Conservation (phyloP, 805 yeast genomes). For the Cyberlindnera mrakii region DNA sequence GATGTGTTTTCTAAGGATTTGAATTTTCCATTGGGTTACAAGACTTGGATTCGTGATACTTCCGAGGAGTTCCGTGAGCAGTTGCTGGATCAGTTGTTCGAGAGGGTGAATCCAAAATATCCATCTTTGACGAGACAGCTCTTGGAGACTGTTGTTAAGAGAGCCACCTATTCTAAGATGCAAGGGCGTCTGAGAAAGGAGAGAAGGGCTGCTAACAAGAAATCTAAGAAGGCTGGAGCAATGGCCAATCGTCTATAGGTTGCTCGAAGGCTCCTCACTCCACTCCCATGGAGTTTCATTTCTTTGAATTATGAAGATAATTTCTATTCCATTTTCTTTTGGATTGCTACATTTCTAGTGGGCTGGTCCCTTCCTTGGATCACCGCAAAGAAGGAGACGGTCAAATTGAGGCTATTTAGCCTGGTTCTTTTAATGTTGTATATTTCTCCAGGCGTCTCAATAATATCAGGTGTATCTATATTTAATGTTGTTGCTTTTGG, state of each 20-base stretch:
- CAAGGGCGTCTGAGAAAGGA: slow-evolving; percentile 70
- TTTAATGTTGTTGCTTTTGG: too few species aligned
- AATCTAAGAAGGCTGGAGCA: not conserved
- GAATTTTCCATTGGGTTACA: slow-evolving; percentile 68
- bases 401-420: too few species aligned
- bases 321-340: too few species aligned
- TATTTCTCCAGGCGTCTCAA: too few species aligned
- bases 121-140: slow-evolving; percentile 26
- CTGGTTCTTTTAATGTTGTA: too few species aligned
- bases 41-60: slow-evolving; percentile 84
- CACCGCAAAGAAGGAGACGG: too few species aligned
- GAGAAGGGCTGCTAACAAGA: slow-evolving; percentile 43
- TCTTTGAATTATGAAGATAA: too few species aligned
- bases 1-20: slow-evolving; percentile 49
- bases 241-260: not conserved
- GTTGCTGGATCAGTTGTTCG: slow-evolving; percentile 43
- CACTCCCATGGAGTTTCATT: not conserved
- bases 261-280: not conserved
- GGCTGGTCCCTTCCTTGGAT: too few species aligned
- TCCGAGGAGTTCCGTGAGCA: slow-evolving; percentile 42
- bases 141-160: slow-evolving; percentile 67
- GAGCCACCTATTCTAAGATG: slow-evolving; percentile 78
- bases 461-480: too few species aligned
- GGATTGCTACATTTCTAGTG: too few species aligned
- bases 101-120: slow-evolving; percentile 21